These are phyloP conservation scores for Arabidopsis suecica DNA, from an alignment of 345 rosid species.

Conservation along the genomic window DNA sequence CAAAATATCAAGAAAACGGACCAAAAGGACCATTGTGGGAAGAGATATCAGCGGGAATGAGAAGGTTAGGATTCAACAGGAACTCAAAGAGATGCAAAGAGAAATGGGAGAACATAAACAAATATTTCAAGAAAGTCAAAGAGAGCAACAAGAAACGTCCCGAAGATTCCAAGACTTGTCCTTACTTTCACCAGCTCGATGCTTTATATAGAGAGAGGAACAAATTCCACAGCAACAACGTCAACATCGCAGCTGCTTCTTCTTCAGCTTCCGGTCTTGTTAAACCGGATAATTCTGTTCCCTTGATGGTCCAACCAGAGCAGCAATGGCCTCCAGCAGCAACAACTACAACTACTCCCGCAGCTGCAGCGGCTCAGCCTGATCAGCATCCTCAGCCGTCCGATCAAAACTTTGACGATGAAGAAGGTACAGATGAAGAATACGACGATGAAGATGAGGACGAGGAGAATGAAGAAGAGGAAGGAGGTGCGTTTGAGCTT, in stretches of 20 bases:
- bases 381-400: slow-evolving; percentile 32
- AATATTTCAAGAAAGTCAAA: slow-evolving; percentile 81
- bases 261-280: slow-evolving; percentile 40
- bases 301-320: slow-evolving; percentile 71
- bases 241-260: slow-evolving; percentile 30
- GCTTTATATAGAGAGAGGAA: slow-evolving; percentile 63
- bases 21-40: slow-evolving; percentile 85
- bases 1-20: slow-evolving; percentile 56
- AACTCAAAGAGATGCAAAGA: slow-evolving; percentile 80
- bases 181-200: slow-evolving; percentile 74
- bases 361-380: background rate
- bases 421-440: slow-evolving; percentile 48
- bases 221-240: slow-evolving; percentile 42
- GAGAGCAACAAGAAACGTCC: slow-evolving; percentile 79
- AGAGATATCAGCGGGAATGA: slow-evolving; percentile 72
- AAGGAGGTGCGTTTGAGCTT: slow-evolving; percentile 61
- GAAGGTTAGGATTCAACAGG: slow-evolving; percentile 64
- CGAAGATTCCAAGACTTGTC: slow-evolving; percentile 80
- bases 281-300: slow-evolving; percentile 56
- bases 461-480: slow-evolving; percentile 62
- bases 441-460: slow-evolving; percentile 50
- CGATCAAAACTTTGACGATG: slow-evolving; percentile 45
- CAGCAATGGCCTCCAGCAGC: slow-evolving; percentile 72
- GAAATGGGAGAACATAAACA: slow-evolving; percentile 87
- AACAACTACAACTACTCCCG: background rate